Base-by-base conservation (phyloP, 768 basidiomycete genomes). In the Collybia mongolica region DNA sequence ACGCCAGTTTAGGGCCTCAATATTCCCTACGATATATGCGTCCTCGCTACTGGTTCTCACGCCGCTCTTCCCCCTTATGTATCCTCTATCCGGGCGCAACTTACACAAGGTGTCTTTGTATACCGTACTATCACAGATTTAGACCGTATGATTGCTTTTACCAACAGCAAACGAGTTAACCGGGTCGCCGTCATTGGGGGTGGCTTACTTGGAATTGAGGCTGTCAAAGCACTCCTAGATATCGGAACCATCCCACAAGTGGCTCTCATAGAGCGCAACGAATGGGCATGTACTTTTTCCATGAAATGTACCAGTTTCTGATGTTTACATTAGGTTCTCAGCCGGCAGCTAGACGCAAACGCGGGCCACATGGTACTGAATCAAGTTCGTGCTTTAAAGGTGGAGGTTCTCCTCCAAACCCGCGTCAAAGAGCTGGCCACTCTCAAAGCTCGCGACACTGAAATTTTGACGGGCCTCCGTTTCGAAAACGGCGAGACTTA, bases 91-190 rank as follows among this genome's bases (percentile, higher is more conserved):
- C 57, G 69, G 14, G 68, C 71, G 3, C 65, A 61, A 15, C 62
- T 58, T 24, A 76, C 73, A 6, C 72, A 71, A 32, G 88, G 88
- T 3, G 67, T 85, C 2, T 88, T 88, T 52, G 84, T 86, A 0
- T 90, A 90, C 59, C 79, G 88, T 26, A 87, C 81, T 53, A 79
- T 90, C 39, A 66, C 81, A 18, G 88, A 90, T 59, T 68, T 90
- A 37, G 78, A 87, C 49, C 70, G 65, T 5, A 83, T 90, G 51
- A 76, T 87, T 42, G 57, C 65, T n/a, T 88, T 83, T 57, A 73
- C 83, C 3, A 72, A 81, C 39, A 56, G 65, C 40, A 68, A 70
- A 7, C 62, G 66, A 1, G 71, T 82, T 6, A 75, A 74, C 26
- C 68, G 67, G 41, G 83, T 78, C 0, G 72, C 76, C 1, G 77